Evolutionary conservation across 2,329 filamentous ascomycete species (phyloP).

Genomic region (Acephala macrosclerotiorum): DNA sequence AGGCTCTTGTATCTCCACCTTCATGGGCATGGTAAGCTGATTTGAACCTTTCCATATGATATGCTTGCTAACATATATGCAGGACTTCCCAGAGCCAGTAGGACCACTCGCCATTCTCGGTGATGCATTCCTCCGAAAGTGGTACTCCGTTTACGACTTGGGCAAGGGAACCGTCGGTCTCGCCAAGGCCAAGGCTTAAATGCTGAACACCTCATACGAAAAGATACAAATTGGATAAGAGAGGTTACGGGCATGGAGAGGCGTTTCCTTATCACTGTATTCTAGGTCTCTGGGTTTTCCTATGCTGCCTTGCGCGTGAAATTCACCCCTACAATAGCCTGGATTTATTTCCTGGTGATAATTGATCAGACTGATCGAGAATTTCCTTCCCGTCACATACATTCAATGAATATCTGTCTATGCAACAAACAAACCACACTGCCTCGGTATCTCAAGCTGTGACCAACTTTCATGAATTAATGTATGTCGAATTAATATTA

Average conservation of each 20-base stretch:
- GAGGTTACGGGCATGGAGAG: conserved; percentile 10
- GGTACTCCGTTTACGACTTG: conserved; percentile 97
- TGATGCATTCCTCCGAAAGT: conserved; percentile 83
- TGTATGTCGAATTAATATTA: no score
- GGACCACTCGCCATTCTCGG: conserved; percentile 95
- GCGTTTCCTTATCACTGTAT: conserved; percentile 36
- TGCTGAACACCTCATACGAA: neutral
- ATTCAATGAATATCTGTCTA: conserved; percentile 11
- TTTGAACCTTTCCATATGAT: conserved; percentile 52
- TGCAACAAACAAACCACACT: neutral
- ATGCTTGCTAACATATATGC: conserved; percentile 80
- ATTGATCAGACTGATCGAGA: conserved; percentile 23
- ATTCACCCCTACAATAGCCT: conserved; percentile 8
- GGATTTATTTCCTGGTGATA: conserved; percentile 16
- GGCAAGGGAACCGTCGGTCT: conserved; percentile 89
- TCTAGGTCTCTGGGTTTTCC: conserved; percentile 29
- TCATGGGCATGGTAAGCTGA: conserved; percentile 86
- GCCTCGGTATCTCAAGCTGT: neutral
- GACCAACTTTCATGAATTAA: neutral
- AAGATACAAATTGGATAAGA: conserved; percentile 29
- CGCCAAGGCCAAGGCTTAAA: conserved; percentile 73
- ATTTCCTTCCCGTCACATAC: conserved; percentile 23
- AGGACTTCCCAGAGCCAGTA: conserved; percentile 78
- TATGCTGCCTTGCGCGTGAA: conserved; percentile 16
- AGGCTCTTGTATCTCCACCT: conserved; percentile 94